Percentiles rank a stretch among this genome's conserved stretches.
Evolutionary conservation across 805 yeast species (phyloP).

Genomic region (Hyphopichia homilentoma): DNA sequence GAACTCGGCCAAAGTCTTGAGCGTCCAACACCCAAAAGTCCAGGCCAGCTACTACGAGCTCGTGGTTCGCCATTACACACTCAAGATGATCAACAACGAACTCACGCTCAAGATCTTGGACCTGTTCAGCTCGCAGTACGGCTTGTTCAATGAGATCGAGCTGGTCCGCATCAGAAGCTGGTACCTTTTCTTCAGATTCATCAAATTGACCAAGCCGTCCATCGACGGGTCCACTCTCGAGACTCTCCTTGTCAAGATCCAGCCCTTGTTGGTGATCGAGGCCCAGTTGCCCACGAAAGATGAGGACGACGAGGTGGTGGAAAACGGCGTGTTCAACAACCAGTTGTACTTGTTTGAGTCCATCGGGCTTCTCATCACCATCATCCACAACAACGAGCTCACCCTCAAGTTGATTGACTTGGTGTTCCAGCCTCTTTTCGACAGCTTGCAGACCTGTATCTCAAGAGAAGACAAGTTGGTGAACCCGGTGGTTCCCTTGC

Average conservation of each 20-base stretch:
- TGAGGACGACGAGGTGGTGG: conserved; percentile 49
- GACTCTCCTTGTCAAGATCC: conserved; percentile 55
- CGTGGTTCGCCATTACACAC: conserved; percentile 65
- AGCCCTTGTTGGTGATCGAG: conserved; percentile 60
- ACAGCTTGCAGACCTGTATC: conserved; percentile 65
- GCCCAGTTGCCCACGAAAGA: conserved; percentile 54
- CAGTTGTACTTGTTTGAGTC: conserved; percentile 86
- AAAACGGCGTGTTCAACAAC: conserved; percentile 60
- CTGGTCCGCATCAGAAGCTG: conserved; percentile 83
- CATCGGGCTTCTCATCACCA: conserved; percentile 68
- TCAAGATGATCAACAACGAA: conserved; percentile 44
- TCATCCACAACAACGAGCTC: conserved; percentile 26
- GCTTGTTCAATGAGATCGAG: conserved; percentile 69
- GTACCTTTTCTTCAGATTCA: conserved; percentile 82
- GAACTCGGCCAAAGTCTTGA: conserved; percentile 36
- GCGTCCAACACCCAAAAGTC: conserved; percentile 71
- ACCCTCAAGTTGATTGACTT: conserved; percentile 49
- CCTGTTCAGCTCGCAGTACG: conserved; percentile 75
- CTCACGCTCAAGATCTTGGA: conserved; percentile 56
- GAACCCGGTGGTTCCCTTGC: conserved; percentile 49
- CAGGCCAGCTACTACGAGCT: conserved; percentile 83
- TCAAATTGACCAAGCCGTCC: conserved; percentile 67
- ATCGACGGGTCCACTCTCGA: conserved; percentile 44
- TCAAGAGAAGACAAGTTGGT: conserved; percentile 26
- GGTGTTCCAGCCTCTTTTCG: conserved; percentile 71